Evolutionary conservation across 73 alveolate genomes (phyloP), one percentile per base, ranked within the genome.

Genomic region (Paramecium caudatum): DNA sequence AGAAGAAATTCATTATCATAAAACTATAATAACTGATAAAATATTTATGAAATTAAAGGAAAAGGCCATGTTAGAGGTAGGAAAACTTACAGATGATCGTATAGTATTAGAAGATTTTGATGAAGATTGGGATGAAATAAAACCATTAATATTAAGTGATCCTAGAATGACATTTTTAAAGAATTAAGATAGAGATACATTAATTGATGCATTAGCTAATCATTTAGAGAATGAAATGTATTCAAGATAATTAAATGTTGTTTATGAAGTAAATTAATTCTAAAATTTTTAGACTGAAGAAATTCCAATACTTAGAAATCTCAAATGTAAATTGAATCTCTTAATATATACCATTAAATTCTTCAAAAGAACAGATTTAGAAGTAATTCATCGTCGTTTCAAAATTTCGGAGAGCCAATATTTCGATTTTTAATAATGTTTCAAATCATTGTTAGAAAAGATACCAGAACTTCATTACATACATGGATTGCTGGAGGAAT

Each of bases 111-210:
- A 36, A 74, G 88, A 74, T 13, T 74, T 41, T 10, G 68, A 74
- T 12, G 88, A 74, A 23, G 68, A 74, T 74, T 74, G 88, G 88
- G 88, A 74, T 74, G 62, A 74, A 45, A 39, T 45, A 2, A 74
- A 74, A 41, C 88, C 88, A 16, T 9, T 74, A 3, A 43, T 74
- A 3, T 74, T 74, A 21, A 39, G 88, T 74, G 39, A 74, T 16
- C 43, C 43, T 23, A 27, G 47, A 8, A 27, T 23, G 47, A 21
- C 55, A 0, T 37, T n/a, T 5, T 27, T 74, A 17, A 37, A 74
- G 10, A 39, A 7, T 1, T 21, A 27, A 45, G 88, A 39, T 19
- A 39, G 88, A 12, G 43, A 74, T 19, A 21, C 16, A 16, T 74
- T 74, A 16, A 36, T 74, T 3, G 19, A 37, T 23, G 43, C 36